Conservation (phyloP, 2,329 filamentous ascomycete species). For the Aspergillus luchuensis region DNA sequence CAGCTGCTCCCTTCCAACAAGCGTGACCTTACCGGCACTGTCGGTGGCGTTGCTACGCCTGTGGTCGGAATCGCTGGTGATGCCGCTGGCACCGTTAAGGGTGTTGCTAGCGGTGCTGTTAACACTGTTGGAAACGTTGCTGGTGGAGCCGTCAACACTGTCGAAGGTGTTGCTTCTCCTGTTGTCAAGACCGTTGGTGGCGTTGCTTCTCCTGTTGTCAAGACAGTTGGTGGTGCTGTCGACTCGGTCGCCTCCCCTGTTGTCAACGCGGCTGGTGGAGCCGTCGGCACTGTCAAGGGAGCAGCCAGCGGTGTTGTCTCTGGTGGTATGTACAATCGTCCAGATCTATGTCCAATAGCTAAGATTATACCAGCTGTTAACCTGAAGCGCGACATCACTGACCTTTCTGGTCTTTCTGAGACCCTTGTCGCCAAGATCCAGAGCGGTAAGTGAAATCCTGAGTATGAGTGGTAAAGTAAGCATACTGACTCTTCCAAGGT, state of each 20-base stretch:
- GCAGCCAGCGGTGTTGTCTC: slow-evolving; percentile 2
- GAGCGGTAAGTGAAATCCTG: slow-evolving; percentile 12
- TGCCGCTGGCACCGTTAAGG: background rate
- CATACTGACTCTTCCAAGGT: slow-evolving; percentile 9
- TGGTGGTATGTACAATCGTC: slow-evolving; percentile 20
- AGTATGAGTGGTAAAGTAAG: background rate
- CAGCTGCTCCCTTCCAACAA: slow-evolving; percentile 6
- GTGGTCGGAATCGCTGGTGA: background rate
- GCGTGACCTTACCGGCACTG: slow-evolving; percentile 12
- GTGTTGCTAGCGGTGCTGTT: slow-evolving; percentile 4
- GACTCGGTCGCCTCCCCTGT: slow-evolving; percentile 1
- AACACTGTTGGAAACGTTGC: background rate
- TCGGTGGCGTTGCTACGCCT: background rate
- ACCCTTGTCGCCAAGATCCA: slow-evolving; percentile 16
- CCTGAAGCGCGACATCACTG: slow-evolving; percentile 8
- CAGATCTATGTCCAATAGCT: background rate
- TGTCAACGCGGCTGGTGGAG: background rate
- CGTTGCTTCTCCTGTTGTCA: background rate
- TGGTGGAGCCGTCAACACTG: slow-evolving; percentile 13
- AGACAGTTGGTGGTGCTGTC: background rate
- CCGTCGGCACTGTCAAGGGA: slow-evolving; percentile 1
- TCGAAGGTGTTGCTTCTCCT: slow-evolving; percentile 11
- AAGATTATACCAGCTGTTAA: slow-evolving; percentile 12
- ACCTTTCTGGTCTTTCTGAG: slow-evolving; percentile 21
- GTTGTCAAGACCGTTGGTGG: background rate